These are phyloP conservation scores for Solanum arcanum DNA, from an alignment of 257 asterid genomes.

Conservation along the genomic window DNA sequence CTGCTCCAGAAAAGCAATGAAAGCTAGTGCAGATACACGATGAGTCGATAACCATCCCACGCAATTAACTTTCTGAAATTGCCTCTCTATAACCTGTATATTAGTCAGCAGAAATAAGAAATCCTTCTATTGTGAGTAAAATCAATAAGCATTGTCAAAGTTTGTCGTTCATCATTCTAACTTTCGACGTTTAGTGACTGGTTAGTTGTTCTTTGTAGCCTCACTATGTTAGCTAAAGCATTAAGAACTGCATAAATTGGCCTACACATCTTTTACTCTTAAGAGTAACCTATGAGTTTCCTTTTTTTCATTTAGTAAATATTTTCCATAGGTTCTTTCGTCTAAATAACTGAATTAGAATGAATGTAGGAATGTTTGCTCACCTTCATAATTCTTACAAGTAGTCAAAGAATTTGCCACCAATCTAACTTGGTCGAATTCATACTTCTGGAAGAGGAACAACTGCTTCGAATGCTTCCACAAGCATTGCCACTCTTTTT, in stretches of 20 bases:
- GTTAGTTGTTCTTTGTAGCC: not conserved
- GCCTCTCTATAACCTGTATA: not conserved
- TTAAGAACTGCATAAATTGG: not conserved
- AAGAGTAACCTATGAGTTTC: not conserved
- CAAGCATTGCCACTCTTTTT: constrained; percentile 88
- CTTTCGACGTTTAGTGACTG: not conserved
- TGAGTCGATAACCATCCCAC: not conserved
- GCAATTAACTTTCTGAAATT: not conserved
- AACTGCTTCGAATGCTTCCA: constrained; percentile 96
- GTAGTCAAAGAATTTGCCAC: not conserved
- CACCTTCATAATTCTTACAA: not conserved
- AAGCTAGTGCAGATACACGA: not conserved
- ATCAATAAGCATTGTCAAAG: not conserved
- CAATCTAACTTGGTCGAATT: not conserved
- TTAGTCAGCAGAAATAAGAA: not conserved
- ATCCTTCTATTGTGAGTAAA: not conserved
- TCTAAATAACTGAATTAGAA: not conserved
- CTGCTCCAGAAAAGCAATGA: not conserved
- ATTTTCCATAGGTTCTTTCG: not conserved
- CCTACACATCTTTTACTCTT: not conserved
- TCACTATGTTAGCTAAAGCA: not conserved
- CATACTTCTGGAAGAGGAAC: constrained; percentile 84
- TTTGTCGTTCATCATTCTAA: not conserved
- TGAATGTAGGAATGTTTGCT: not conserved
- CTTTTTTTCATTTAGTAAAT: not conserved